Conservation (phyloP, 2,329 filamentous ascomycete species). For the Aspergillus arachidicola region DNA sequence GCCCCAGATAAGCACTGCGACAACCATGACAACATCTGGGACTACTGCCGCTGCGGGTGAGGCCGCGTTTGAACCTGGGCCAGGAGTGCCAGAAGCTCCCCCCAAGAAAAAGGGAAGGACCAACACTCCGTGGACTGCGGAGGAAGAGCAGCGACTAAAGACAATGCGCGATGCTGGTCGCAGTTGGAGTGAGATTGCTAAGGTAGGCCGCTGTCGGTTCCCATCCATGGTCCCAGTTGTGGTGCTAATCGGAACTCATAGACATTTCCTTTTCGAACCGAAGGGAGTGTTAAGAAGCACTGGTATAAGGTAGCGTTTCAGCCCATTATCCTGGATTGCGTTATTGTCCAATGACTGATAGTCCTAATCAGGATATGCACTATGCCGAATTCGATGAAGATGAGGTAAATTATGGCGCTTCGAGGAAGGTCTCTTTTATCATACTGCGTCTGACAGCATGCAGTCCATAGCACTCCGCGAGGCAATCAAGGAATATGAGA, state of each 20-base stretch:
- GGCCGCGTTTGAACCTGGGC: constrained; percentile 27
- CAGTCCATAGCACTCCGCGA: constrained; percentile 65
- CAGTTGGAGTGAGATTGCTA: constrained; percentile 97
- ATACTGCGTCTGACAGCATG: constrained; percentile 16
- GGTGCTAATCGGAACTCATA: constrained; percentile 38
- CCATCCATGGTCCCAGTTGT: neutral
- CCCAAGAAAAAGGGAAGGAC: constrained; percentile 85
- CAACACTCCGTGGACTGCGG: constrained; percentile 98
- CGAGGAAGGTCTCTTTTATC: neutral
- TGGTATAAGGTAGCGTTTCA: constrained; percentile 82
- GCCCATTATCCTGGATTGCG: neutral
- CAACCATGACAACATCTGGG: constrained; percentile 40
- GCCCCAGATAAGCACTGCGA: constrained; percentile 37
- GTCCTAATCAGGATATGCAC: constrained; percentile 81
- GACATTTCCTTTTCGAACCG: constrained; percentile 90
- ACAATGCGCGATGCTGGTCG: constrained; percentile 90
- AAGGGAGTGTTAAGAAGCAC: constrained; percentile 98
- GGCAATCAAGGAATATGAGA: constrained; percentile 98
- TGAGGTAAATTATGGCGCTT: constrained; percentile 65
- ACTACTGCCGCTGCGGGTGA: constrained; percentile 33
- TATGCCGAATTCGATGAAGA: constrained; percentile 98
- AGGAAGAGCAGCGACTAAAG: constrained; percentile 89
- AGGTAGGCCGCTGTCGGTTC: constrained; percentile 60
- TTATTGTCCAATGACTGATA: constrained; percentile 5
- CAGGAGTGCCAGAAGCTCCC: constrained; percentile 31